Conservation (phyloP, 345 rosid species). For the Camelina neglecta region DNA sequence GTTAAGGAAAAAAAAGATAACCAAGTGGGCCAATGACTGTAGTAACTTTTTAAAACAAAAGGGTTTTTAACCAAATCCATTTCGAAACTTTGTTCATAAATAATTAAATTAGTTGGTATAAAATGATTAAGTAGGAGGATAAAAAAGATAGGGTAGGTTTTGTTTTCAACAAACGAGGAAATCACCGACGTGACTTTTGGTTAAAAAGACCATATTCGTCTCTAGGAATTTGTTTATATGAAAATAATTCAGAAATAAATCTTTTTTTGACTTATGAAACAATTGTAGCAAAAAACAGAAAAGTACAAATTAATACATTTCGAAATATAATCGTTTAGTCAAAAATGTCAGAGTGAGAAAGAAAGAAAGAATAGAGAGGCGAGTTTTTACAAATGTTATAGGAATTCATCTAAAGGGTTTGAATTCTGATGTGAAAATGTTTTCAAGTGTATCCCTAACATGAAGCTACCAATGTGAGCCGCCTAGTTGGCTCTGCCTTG, state of each 20-base stretch:
- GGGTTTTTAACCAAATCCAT: constrained; percentile 6
- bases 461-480: too few species aligned
- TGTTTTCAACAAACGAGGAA: constrained; percentile 23
- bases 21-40: constrained; percentile 31
- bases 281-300: not conserved
- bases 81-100: constrained; percentile 2
- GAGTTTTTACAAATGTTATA: not conserved
- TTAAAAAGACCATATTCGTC: constrained; percentile 6
- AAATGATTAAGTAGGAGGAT: constrained; percentile 6
- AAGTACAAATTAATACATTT: not conserved
- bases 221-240: not conserved
- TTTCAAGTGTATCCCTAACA: too few species aligned
- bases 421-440: not conserved
- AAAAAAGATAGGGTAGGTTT: constrained; percentile 22
- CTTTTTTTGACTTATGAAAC: too few species aligned
- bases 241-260: not conserved
- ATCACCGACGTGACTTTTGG: constrained; percentile 41
- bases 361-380: not conserved
- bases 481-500: too few species aligned
- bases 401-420: not conserved
- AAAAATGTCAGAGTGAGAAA: constrained; percentile 4
- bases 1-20: not conserved
- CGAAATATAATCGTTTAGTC: not conserved
- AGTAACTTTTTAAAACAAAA: constrained; percentile 16
- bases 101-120: constrained; percentile 13